A percentile compares a stretch with the other conserved stretches of the same genome.
Conservation (phyloP, 2,329 filamentous ascomycete species). For the Amesomyces nigricolor region DNA sequence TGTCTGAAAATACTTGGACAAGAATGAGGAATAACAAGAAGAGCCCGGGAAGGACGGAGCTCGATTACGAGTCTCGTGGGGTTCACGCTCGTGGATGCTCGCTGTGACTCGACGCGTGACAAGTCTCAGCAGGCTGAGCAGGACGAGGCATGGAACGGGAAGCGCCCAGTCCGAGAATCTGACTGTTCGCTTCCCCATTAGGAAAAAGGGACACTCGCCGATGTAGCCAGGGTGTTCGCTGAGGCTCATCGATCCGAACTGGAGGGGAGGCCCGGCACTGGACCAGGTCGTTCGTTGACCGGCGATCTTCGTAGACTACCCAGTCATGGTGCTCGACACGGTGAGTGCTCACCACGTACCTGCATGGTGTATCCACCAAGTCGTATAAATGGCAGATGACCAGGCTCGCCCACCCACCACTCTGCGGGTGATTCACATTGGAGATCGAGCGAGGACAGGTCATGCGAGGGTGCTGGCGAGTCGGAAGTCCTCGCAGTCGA, state of each 20-base stretch:
- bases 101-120: constrained; percentile 21
- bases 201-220: constrained; percentile 11
- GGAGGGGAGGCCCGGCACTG: neutral
- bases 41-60: constrained; percentile 13
- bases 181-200: constrained; percentile 16
- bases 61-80: constrained; percentile 12
- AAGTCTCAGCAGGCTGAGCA: constrained; percentile 17
- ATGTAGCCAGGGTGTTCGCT: constrained; percentile 16
- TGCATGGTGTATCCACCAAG: constrained; percentile 26
- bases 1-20: constrained; percentile 12
- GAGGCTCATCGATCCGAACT: constrained; percentile 4
- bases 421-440: constrained; percentile 7
- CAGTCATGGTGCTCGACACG: neutral
- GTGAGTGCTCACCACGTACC: constrained; percentile 19
- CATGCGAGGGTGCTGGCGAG: constrained; percentile 2
- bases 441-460: constrained; percentile 3
- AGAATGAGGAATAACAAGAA: constrained; percentile 6
- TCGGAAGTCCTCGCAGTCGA: constrained; percentile 2
- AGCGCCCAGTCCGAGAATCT: constrained; percentile 19
- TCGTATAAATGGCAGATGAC: constrained; percentile 18
- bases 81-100: constrained; percentile 11
- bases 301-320: neutral
- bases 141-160: constrained; percentile 15
- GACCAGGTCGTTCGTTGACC: neutral
- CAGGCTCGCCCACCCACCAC: constrained; percentile 1